Conservation (phyloP, 495 filamentous ascomycete species). For the Hypoxylon lenormandii region DNA sequence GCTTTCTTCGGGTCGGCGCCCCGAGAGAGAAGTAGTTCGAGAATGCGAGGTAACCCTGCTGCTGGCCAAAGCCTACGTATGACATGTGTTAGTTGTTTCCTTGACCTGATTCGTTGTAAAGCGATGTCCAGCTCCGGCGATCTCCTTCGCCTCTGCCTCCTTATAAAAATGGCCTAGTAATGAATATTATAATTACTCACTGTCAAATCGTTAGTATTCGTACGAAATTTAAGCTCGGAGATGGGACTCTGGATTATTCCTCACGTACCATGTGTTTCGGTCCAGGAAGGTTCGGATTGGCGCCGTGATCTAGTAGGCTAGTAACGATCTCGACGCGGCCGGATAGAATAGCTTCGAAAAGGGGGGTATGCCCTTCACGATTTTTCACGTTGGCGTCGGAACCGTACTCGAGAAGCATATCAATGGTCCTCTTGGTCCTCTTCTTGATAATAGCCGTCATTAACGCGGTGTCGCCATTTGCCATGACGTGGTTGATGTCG, state of each 20-base stretch:
- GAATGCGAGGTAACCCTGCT: slow-evolving; percentile 54
- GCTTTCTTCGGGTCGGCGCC: slow-evolving; percentile 61
- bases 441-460: slow-evolving; percentile 62
- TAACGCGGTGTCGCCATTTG: slow-evolving; percentile 61
- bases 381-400: slow-evolving; percentile 66
- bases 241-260: background rate
- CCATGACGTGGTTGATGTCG: slow-evolving; percentile 56
- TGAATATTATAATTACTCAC: slow-evolving; percentile 24
- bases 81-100: slow-evolving; percentile 7
- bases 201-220: slow-evolving; percentile 6
- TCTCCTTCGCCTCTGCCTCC: too few relatives aligned
- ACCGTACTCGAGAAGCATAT: slow-evolving; percentile 62
- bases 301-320: slow-evolving; percentile 62
- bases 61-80: slow-evolving; percentile 57
- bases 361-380: slow-evolving; percentile 61
- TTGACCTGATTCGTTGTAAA: background rate
- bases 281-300: slow-evolving; percentile 63
- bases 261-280: slow-evolving; percentile 60
- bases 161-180: background rate
- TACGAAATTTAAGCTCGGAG: too few relatives aligned
- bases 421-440: slow-evolving; percentile 56
- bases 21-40: slow-evolving; percentile 56
- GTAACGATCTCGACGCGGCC: slow-evolving; percentile 59
- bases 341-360: slow-evolving; percentile 59
- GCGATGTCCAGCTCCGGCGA: too few relatives aligned